Percentiles rank a stretch among this genome's conserved stretches.
Conservation (phyloP, 2,329 filamentous ascomycete species). For the Seiridium unicorne region DNA sequence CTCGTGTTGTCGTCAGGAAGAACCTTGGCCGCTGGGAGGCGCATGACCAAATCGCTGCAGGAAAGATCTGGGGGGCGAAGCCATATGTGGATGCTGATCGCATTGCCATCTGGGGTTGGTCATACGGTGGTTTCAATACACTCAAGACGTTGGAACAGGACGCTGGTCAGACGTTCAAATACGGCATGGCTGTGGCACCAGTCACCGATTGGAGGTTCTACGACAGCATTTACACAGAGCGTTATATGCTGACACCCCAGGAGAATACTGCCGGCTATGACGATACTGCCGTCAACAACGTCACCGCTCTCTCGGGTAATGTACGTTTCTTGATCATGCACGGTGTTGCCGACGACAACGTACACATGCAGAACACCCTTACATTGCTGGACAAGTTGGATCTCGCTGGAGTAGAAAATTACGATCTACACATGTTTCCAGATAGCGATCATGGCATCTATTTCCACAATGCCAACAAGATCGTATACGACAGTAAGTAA, state of each 20-base stretch:
- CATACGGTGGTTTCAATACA: constrained; percentile 92
- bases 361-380: constrained; percentile 93
- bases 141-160: constrained; percentile 93
- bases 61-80: constrained; percentile 78
- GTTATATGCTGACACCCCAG: constrained; percentile 95
- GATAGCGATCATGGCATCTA: constrained; percentile 94
- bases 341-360: constrained; percentile 94
- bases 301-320: constrained; percentile 68
- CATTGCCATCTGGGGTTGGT: constrained; percentile 98
- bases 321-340: constrained; percentile 95
- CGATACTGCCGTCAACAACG: constrained; percentile 71
- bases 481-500: constrained; percentile 88
- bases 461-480: constrained; percentile 87
- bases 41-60: constrained; percentile 86
- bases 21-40: constrained; percentile 85
- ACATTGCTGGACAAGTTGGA: constrained; percentile 85
- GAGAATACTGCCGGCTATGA: constrained; percentile 77
- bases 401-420: constrained; percentile 79
- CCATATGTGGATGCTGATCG: constrained; percentile 78
- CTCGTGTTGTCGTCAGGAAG: constrained; percentile 77
- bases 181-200: constrained; percentile 96
- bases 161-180: constrained; percentile 84
- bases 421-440: constrained; percentile 94
- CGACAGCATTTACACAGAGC: constrained; percentile 89
- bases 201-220: constrained; percentile 99